Evolutionary conservation across 176 grass and related monocot species (phyloP).

Genomic region (Elaeis guineensis): DNA sequence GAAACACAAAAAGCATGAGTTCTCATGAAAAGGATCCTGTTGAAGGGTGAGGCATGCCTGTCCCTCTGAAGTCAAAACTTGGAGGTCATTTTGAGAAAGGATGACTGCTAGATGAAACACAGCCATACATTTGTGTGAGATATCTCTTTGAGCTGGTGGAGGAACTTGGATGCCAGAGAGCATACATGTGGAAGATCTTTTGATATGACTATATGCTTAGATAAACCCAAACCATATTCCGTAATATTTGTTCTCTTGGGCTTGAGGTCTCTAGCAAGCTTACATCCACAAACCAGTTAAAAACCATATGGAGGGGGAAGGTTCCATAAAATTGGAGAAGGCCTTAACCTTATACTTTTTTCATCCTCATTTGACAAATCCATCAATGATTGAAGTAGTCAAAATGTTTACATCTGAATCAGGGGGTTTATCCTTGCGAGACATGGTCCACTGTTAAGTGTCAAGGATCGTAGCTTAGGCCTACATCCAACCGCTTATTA

Average conservation of each 20-base stretch:
- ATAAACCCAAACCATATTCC: background rate
- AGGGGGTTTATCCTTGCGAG: too few species aligned
- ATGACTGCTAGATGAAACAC: slow-evolving; percentile 26
- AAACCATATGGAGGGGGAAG: too few species aligned
- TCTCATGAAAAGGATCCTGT: slow-evolving; percentile 9
- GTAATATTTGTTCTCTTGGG: too few species aligned
- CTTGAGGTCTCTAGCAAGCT: background rate
- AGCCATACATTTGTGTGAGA: slow-evolving; percentile 27
- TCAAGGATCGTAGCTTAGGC: too few species aligned
- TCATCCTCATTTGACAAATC: too few species aligned
- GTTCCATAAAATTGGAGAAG: too few species aligned
- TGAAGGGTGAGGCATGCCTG: slow-evolving; percentile 14
- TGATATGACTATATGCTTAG: background rate
- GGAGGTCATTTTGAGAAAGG: slow-evolving; percentile 13
- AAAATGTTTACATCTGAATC: too few species aligned
- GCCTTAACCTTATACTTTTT: too few species aligned
- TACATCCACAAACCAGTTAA: too few species aligned
- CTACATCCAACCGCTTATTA: too few species aligned
- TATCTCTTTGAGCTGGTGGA: slow-evolving; percentile 6
- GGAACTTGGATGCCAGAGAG: background rate
- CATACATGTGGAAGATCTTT: background rate
- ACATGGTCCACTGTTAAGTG: too few species aligned
- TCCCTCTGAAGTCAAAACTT: slow-evolving; percentile 17
- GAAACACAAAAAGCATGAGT: slow-evolving; percentile 2
- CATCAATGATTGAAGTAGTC: too few species aligned